Conservation (phyloP, 441 rosid species). For the Corymbia citriodora region DNA sequence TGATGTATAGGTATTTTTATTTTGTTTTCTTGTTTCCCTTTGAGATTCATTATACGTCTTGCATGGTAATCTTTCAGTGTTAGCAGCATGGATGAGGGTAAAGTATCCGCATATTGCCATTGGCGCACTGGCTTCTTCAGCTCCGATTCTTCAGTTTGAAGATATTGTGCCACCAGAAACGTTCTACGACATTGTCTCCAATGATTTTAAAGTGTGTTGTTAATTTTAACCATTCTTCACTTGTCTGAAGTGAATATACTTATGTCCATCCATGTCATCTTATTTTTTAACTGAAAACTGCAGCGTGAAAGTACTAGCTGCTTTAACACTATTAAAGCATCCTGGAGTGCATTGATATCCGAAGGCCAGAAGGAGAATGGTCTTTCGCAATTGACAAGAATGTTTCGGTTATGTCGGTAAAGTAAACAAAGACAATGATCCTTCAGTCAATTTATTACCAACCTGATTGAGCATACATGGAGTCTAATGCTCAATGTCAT, state of each 20-base stretch:
- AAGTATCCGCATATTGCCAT: conserved; percentile 70
- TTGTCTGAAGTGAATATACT: not conserved
- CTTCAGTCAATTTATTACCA: not conserved
- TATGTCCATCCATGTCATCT: not conserved
- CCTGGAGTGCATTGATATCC: not conserved
- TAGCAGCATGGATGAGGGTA: conserved; percentile 81
- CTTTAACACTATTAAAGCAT: not conserved
- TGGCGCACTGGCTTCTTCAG: conserved; percentile 73
- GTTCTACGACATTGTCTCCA: conserved; percentile 64
- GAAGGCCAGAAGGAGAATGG: not conserved
- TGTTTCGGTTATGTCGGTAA: not conserved
- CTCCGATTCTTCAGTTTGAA: conserved; percentile 71
- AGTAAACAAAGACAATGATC: not conserved
- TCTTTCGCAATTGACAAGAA: not conserved
- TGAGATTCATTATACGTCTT: not conserved
- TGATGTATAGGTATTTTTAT: not conserved
- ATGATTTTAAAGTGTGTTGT: conserved; percentile 50
- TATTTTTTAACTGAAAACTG: not conserved
- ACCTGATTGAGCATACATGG: not conserved
- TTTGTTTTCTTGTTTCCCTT: not conserved
- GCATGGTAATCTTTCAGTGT: conserved; percentile 27
- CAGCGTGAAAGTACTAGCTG: not conserved
- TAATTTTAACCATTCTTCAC: not conserved
- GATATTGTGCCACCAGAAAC: conserved; percentile 57
- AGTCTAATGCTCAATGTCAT: not conserved